A percentile compares a stretch with the other conserved stretches of the same genome.
These are phyloP conservation scores for Ploettnerulaceae sp. DNA, from an alignment of 2,329 filamentous ascomycete species.

Conservation along the genomic window DNA sequence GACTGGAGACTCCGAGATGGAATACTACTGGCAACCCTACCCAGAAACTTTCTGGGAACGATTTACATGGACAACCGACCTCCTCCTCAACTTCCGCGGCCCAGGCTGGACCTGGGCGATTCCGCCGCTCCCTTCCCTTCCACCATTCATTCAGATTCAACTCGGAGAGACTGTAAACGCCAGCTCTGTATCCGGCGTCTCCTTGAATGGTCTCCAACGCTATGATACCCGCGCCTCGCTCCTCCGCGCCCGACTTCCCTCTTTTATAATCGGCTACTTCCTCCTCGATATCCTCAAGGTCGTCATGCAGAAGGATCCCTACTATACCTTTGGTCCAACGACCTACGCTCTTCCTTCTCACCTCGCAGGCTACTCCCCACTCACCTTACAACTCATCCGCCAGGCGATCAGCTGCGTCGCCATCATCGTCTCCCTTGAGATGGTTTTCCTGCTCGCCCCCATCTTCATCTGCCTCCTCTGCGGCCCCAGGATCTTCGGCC, in stretches of 20 bases:
- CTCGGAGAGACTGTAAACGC: slow-evolving; percentile 37
- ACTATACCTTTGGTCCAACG: slow-evolving; percentile 58
- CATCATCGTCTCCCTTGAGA: slow-evolving; percentile 56
- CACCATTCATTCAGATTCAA: slow-evolving; percentile 39
- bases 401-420: slow-evolving; percentile 50
- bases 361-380: slow-evolving; percentile 39
- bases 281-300: slow-evolving; percentile 66
- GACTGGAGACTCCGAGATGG: slow-evolving; percentile 33
- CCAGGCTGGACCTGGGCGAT: slow-evolving; percentile 56
- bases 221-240: slow-evolving; percentile 42
- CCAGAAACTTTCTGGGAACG: slow-evolving; percentile 48
- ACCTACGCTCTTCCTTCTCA: slow-evolving; percentile 41
- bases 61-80: slow-evolving; percentile 51
- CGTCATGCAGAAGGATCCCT: slow-evolving; percentile 69
- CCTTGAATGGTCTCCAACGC: slow-evolving; percentile 43
- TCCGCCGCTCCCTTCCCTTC: slow-evolving; percentile 43
- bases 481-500: slow-evolving; percentile 46
- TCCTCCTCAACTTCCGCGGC: slow-evolving; percentile 50
- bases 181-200: slow-evolving; percentile 33
- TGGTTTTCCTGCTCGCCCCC: slow-evolving; percentile 56
- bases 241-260: slow-evolving; percentile 41
- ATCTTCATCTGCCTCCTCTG: slow-evolving; percentile 49
- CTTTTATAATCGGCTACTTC: slow-evolving; percentile 55
- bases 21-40: slow-evolving; percentile 58
- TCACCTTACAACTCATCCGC: slow-evolving; percentile 51